Conservation (phyloP, 768 basidiomycete genomes). For the Kwoniella heveanensis region DNA sequence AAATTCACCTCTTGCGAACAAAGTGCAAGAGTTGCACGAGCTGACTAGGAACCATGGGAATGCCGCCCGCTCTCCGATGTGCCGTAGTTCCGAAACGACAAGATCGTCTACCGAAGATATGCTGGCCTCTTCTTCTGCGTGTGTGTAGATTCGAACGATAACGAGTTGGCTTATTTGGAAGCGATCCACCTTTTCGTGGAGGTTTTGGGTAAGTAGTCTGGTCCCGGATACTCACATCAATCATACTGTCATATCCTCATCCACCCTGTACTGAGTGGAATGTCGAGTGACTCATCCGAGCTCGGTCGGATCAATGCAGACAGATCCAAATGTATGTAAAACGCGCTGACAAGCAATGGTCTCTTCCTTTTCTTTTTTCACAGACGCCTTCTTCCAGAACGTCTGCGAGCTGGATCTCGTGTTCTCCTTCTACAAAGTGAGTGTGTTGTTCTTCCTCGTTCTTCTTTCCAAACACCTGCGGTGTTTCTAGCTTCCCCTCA, state of each 20-base stretch:
- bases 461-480: too few species aligned
- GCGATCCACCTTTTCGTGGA: slow-evolving; percentile 98
- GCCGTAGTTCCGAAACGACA: slow-evolving; percentile 89
- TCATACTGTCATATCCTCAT: too few species aligned
- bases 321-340: too few species aligned
- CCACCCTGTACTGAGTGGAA: too few species aligned
- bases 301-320: too few species aligned
- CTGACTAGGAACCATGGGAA: too few species aligned
- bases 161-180: slow-evolving; percentile 94
- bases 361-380: neutral
- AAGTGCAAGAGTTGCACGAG: too few species aligned
- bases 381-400: slow-evolving; percentile 98
- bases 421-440: slow-evolving; percentile 97
- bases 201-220: slow-evolving; percentile 72
- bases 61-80: neutral
- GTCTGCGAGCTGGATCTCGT: slow-evolving; percentile 97
- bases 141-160: slow-evolving; percentile 97
- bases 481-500: too few species aligned
- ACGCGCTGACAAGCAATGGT: too few species aligned
- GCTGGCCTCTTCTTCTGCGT: slow-evolving; percentile 97
- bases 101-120: slow-evolving; percentile 94
- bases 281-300: too few species aligned
- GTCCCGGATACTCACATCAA: too few species aligned
- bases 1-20: too few species aligned
- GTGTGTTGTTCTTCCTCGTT: slow-evolving; percentile 10